Evolutionary conservation across 2,329 filamentous ascomycete genomes (phyloP).

Genomic region (Aspergillus intermedius): DNA sequence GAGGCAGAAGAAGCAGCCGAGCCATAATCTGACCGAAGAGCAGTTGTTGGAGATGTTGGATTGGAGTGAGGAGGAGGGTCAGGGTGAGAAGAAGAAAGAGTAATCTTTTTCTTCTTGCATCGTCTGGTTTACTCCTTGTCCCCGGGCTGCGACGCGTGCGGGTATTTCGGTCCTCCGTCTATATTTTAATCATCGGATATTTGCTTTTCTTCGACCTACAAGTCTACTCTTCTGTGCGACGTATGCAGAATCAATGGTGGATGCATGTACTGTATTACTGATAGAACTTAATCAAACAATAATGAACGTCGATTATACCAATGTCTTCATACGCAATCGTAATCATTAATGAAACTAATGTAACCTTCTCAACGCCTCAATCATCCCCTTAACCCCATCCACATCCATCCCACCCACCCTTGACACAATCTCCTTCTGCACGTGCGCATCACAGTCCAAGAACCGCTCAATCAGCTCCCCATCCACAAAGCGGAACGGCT

Average conservation of each 20-base stretch:
- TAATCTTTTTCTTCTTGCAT: not conserved
- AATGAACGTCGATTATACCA: too few species aligned
- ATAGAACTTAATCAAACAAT: not conserved
- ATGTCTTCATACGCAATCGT: not conserved
- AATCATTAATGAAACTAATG: slow-evolving; percentile 24
- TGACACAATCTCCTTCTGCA: slow-evolving; percentile 49
- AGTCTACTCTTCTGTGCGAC: too few species aligned
- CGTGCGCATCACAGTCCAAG: slow-evolving; percentile 59
- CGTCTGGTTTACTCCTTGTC: not conserved
- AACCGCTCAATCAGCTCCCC: slow-evolving; percentile 86
- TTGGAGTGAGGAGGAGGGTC: slow-evolving; percentile 37
- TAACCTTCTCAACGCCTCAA: slow-evolving; percentile 50
- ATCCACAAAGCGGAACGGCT: slow-evolving; percentile 82
- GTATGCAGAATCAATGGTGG: not conserved
- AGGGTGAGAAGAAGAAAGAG: slow-evolving; percentile 17
- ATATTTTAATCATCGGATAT: too few species aligned
- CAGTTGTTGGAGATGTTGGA: slow-evolving; percentile 67
- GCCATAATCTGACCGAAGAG: slow-evolving; percentile 64
- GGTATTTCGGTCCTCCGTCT: too few species aligned
- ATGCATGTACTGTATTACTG: not conserved
- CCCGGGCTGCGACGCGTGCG: not conserved
- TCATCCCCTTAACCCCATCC: slow-evolving; percentile 56
- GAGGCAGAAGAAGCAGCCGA: slow-evolving; percentile 61
- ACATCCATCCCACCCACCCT: slow-evolving; percentile 48
- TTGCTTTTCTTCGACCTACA: too few species aligned